Evolutionary conservation across 176 grass and related monocot species (phyloP).

Genomic region (Bonia amplexicaulis): DNA sequence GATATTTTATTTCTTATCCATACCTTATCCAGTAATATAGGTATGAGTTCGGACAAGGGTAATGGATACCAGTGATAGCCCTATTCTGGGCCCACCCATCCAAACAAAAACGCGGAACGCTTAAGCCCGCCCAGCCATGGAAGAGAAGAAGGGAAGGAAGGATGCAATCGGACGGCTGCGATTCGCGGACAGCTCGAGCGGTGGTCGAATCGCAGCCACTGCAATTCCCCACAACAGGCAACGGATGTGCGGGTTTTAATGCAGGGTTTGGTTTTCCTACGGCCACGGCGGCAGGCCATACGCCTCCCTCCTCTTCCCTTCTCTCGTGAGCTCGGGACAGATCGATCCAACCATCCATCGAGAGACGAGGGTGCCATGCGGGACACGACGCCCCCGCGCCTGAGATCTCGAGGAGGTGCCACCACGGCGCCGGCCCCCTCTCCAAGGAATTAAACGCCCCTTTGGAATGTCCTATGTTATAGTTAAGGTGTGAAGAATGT

Average conservation of each 20-base stretch:
- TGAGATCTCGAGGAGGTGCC: slow-evolving; percentile 38
- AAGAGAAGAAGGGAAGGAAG: background rate
- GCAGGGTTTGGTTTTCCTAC: slow-evolving; percentile 1
- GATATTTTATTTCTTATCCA: no score
- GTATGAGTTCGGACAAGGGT: no score
- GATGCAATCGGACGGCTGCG: slow-evolving; percentile 8
- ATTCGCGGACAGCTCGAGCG: no score
- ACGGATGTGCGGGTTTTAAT: background rate
- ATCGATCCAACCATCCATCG: background rate
- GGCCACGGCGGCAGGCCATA: background rate
- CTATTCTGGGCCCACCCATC: background rate
- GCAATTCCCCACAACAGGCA: background rate
- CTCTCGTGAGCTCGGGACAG: background rate
- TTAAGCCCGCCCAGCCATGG: background rate
- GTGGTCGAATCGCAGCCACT: slow-evolving; percentile 3
- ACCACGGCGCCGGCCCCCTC: slow-evolving; percentile 66
- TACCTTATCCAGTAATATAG: no score
- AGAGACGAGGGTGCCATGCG: slow-evolving; percentile 9
- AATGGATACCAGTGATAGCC: no score
- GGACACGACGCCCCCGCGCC: background rate
- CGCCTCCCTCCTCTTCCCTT: background rate
- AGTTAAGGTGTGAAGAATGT: no score
- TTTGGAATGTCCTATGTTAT: no score
- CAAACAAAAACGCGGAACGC: background rate
- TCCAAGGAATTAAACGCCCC: slow-evolving; percentile 40